phyloP scores from a whole-genome alignment of 495 filamentous ascomycete genomes.

The Chaetomium fimeti region DNA sequence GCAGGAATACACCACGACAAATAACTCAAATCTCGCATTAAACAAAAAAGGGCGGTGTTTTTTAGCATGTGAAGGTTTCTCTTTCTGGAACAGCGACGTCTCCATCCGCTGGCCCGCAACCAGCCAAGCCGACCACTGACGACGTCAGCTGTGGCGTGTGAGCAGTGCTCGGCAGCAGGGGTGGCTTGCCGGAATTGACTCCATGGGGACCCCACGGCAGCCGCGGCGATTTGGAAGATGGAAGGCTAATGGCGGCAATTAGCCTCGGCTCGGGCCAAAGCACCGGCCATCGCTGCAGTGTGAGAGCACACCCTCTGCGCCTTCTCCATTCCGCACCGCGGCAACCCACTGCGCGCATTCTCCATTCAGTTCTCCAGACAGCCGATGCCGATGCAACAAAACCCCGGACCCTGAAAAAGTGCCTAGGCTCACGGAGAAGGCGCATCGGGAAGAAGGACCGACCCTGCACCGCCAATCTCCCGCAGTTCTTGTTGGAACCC shows the following conservation, averaged over 20 bases:
- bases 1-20: not conserved
- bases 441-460: slow-evolving; percentile 12
- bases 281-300: slow-evolving; percentile 2
- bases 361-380: not conserved
- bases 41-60: not conserved
- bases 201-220: slow-evolving; percentile 18
- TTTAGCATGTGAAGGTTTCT: slow-evolving; percentile 28
- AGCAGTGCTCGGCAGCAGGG: slow-evolving; percentile 6
- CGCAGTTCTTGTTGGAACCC: slow-evolving; percentile 19
- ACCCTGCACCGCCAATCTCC: slow-evolving; percentile 27
- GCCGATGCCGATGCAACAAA: slow-evolving; percentile 16
- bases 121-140: too few relatives aligned
- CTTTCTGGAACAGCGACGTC: not conserved
- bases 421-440: slow-evolving; percentile 28
- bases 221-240: slow-evolving; percentile 13
- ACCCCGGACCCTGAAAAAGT: slow-evolving; percentile 18
- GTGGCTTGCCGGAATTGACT: slow-evolving; percentile 10
- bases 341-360: slow-evolving; percentile 5
- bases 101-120: slow-evolving; percentile 30
- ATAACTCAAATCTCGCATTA: too few relatives aligned
- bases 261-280: slow-evolving; percentile 39
- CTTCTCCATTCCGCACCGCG: not conserved
- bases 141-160: slow-evolving; percentile 21
- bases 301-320: not conserved
- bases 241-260: slow-evolving; percentile 32